Base-by-base conservation (phyloP, 805 yeast species). In the Yamadazyma insecticola region DNA sequence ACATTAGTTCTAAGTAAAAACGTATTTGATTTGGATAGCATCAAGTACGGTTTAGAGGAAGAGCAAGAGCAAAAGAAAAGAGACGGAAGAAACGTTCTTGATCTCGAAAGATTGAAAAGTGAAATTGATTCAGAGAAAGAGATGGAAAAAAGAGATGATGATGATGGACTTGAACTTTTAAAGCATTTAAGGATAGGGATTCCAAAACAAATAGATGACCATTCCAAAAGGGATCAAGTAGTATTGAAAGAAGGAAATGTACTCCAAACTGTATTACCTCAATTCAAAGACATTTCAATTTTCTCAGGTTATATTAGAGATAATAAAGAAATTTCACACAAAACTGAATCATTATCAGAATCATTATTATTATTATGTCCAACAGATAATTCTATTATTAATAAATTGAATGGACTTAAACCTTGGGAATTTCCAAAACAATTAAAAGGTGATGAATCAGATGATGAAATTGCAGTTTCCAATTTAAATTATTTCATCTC, bases 341-440 rank as follows among this genome's bases (percentile, higher is more conserved):
- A 69, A 39, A 70, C 81, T 40, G 76, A 71, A 36, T 55, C 64
- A 36, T 51, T 57, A 11, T 43, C 50, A n/a, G 56, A 60, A 18
- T 45, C 64, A 59, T 34, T 72, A 41, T 56, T 84, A 14, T 70
- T 86, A 5, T 70, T 86, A 47, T 85, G 94, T 3, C 95, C 95
- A 6, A 63, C 76, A 2, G 76, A 86, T 47, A 55, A 53, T 9
- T 89, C 86, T 3, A 47, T 65, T 14, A 34, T 41, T 13, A 29
- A 32, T 11, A 51, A 57, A 36, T 63, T 86, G 36, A 57, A 58
- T 19, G 56, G 64, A 2, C 48, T 79, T 28, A 86, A 85, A 51
- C 95, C 95, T 13, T 87, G 95, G 95, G 80, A 81, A 49, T 86
- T 81, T 53, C 95, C 95, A 1, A 51, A 48, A 6, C 45, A 62